These are phyloP conservation scores for Rhodomyrtus psidioides DNA, from an alignment of 441 rosid genomes.

Conservation along the genomic window DNA sequence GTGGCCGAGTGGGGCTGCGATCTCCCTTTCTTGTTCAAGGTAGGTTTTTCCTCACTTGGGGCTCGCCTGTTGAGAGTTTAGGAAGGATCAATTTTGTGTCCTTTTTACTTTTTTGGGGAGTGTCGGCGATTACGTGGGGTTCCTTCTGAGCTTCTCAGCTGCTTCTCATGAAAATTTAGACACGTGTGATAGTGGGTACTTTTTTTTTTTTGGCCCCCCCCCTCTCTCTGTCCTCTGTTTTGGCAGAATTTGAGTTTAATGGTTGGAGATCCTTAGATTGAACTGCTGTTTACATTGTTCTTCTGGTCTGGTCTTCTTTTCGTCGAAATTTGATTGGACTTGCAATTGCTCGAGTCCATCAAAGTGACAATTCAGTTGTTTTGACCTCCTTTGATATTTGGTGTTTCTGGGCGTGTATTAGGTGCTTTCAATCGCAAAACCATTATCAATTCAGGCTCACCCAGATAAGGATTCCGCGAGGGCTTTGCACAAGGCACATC, in stretches of 20 bases:
- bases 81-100: neutral
- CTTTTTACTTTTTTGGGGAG: neutral
- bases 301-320: neutral
- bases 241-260: neutral
- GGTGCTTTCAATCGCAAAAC: conserved; percentile 90
- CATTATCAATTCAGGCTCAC: conserved; percentile 94
- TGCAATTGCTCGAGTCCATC: neutral
- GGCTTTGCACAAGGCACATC: conserved; percentile 58
- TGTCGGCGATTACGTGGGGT: neutral
- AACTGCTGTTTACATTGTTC: neutral
- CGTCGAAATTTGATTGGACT: neutral
- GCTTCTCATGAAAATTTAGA: neutral
- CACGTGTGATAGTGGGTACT: neutral
- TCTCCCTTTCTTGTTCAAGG: conserved; percentile 86
- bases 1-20: conserved; percentile 61
- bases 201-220: neutral
- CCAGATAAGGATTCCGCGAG: conserved; percentile 79
- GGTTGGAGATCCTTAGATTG: neutral
- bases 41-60: neutral
- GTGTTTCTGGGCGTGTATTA: conserved; percentile 13
- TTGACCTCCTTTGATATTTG: neutral
- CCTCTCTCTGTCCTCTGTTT: neutral
- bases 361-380: neutral
- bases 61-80: neutral
- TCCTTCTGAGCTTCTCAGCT: neutral